A percentile compares a stretch with the other conserved stretches of the same genome.
Evolutionary conservation across 345 rosid species (phyloP).

Genomic region (Iberis pinnata): DNA sequence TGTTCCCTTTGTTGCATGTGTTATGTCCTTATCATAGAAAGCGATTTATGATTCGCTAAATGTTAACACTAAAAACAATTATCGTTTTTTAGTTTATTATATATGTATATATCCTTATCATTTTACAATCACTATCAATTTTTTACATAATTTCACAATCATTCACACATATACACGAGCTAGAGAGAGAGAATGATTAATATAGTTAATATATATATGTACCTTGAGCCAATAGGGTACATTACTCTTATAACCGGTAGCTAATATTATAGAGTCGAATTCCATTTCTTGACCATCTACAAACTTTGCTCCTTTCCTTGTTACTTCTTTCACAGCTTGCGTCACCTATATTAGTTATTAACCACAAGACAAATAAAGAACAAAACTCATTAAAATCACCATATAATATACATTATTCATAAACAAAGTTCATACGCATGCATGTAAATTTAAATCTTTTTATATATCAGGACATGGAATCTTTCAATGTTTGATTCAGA

Average conservation of each 20-base stretch:
- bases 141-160: slow-evolving; percentile 23
- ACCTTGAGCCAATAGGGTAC: slow-evolving; percentile 97
- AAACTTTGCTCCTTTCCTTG: slow-evolving; percentile 57
- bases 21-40: slow-evolving; percentile 22
- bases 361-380: slow-evolving; percentile 10
- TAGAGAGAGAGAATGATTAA: not conserved
- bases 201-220: not conserved
- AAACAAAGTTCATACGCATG: not conserved
- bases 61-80: slow-evolving; percentile 17
- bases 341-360: slow-evolving; percentile 41
- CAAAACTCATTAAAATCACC: too few relatives aligned
- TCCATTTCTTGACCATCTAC: slow-evolving; percentile 60
- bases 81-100: not conserved
- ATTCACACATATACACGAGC: not conserved
- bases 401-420: too few relatives aligned
- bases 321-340: slow-evolving; percentile 65
- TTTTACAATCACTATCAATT: slow-evolving; percentile 25
- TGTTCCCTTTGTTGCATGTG: slow-evolving; percentile 27
- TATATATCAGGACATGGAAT: not conserved
- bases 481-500: not conserved
- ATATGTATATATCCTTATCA: slow-evolving; percentile 8
- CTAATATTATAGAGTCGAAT: slow-evolving; percentile 73
- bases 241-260: slow-evolving; percentile 87
- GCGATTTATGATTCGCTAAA: slow-evolving; percentile 28
- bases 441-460: not conserved